Conservation (phyloP, 2,329 filamentous ascomycete species). For the Arachnomyces sp. region DNA sequence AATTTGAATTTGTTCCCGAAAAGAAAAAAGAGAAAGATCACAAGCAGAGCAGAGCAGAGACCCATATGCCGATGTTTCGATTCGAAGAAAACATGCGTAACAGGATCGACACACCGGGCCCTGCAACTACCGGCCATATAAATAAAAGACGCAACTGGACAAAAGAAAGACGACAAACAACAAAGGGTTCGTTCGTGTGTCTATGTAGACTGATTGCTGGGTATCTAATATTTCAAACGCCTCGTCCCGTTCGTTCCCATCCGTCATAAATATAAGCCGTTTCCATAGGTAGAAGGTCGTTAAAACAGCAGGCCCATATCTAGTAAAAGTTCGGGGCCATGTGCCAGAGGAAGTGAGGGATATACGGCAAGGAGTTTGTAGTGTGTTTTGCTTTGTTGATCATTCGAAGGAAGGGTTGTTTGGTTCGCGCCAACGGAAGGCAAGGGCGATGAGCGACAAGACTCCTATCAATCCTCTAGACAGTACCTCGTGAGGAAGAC, state of each 20-base stretch:
- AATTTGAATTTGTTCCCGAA: too few relatives aligned
- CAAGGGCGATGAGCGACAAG: slow-evolving; percentile 19
- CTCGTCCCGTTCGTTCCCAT: slow-evolving; percentile 34
- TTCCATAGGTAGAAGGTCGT: slow-evolving; percentile 9
- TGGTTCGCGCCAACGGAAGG: slow-evolving; percentile 15
- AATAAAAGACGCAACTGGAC: background rate
- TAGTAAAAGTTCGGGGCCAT: slow-evolving; percentile 14
- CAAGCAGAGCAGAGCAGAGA: too few relatives aligned
- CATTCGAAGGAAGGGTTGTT: slow-evolving; percentile 12
- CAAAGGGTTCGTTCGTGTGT: slow-evolving; percentile 20
- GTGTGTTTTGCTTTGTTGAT: slow-evolving; percentile 11
- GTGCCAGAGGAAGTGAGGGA: slow-evolving; percentile 20
- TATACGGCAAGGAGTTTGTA: slow-evolving; percentile 16
- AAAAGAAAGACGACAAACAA: slow-evolving; percentile 12
- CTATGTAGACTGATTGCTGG: slow-evolving; percentile 29
- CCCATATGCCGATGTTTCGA: too few relatives aligned
- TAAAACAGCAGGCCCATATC: slow-evolving; percentile 24
- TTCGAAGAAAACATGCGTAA: too few relatives aligned
- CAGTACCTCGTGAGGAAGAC: slow-evolving; percentile 34
- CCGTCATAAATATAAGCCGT: slow-evolving; percentile 19
- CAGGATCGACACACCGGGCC: background rate
- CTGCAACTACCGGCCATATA: too few relatives aligned
- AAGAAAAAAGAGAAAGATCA: too few relatives aligned
- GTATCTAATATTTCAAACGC: slow-evolving; percentile 37
- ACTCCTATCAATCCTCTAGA: slow-evolving; percentile 32